These are phyloP conservation scores for Ilex asprella DNA, from an alignment of 257 asterid genomes.

Conservation along the genomic window DNA sequence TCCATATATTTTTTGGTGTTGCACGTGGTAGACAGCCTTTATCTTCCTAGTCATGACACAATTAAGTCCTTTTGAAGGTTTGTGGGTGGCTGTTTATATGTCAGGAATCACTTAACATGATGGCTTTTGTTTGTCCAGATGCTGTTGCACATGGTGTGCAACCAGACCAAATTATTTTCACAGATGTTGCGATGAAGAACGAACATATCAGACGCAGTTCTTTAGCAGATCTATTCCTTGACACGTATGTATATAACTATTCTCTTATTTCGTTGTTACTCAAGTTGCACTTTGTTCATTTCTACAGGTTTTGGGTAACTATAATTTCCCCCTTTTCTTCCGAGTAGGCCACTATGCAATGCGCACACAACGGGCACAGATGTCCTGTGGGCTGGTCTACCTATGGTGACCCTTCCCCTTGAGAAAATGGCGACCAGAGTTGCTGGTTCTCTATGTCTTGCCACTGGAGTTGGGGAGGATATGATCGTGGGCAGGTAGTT, in stretches of 20 bases:
- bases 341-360: conserved; percentile 88
- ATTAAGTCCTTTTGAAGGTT: too few species aligned
- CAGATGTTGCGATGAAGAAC: conserved; percentile 96
- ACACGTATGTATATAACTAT: conserved; percentile 47
- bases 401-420: conserved; percentile 92
- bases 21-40: too few species aligned
- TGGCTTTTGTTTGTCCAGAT: conserved; percentile 37
- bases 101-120: too few species aligned
- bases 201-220: conserved; percentile 95
- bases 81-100: too few species aligned
- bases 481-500: conserved; percentile 85
- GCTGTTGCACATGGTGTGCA: conserved; percentile 95
- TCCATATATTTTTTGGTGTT: too few species aligned
- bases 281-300: too few species aligned
- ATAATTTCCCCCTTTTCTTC: conserved; percentile 1
- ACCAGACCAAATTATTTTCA: conserved; percentile 89
- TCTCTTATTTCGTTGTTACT: too few species aligned
- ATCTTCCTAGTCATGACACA: too few species aligned
- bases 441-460: conserved; percentile 97
- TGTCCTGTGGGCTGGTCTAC: conserved; percentile 99
- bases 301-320: neutral
- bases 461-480: conserved; percentile 94
- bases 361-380: conserved; percentile 99
- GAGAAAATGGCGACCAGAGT: conserved; percentile 99
- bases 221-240: conserved; percentile 91